These are phyloP conservation scores for Elaphomyces granulatus DNA, from an alignment of 495 filamentous ascomycete species.

Conservation along the genomic window DNA sequence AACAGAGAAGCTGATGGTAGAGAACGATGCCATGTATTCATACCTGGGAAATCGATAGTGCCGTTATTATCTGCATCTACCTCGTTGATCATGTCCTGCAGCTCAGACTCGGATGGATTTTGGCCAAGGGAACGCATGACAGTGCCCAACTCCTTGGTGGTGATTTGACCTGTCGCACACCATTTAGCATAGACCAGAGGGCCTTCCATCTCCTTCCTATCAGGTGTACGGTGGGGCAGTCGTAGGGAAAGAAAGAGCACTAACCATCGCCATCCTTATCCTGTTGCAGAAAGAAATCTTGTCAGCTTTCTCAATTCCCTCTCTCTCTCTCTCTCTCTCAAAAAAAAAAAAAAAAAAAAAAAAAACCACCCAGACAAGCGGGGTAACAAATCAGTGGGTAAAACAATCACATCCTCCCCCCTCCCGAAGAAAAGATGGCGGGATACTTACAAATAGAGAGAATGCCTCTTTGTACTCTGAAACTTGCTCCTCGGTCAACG, in stretches of 20 bases:
- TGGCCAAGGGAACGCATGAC: conserved; percentile 99
- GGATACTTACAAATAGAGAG: conserved; percentile 96
- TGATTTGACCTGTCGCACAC: conserved; percentile 74
- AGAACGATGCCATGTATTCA: conserved; percentile 9
- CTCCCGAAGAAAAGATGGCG: not conserved
- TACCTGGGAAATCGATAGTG: conserved; percentile 98
- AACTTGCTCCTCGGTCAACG: conserved; percentile 97
- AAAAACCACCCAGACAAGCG: too few species aligned
- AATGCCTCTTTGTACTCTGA: conserved; percentile 99
- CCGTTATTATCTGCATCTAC: conserved; percentile 99
- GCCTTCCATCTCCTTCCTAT: too few species aligned
- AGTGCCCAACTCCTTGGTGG: conserved; percentile 96
- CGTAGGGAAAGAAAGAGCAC: conserved; percentile 36
- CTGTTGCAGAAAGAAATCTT: conserved; percentile 31
- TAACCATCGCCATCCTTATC: conserved; percentile 99
- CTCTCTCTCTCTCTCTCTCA: too few species aligned
- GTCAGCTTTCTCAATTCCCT: conserved; percentile 3
- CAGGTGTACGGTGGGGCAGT: too few species aligned
- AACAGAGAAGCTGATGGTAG: not conserved
- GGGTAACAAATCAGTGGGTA: too few species aligned
- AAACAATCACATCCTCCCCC: too few species aligned
- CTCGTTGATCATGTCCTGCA: conserved; percentile 99
- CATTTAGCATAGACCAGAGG: not conserved
- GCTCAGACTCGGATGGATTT: conserved; percentile 95
- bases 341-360: too few species aligned